A percentile compares a stretch with the other conserved stretches of the same genome.
Evolutionary conservation across 495 filamentous ascomycete genomes (phyloP).

Genomic region (Aspergillus steynii): DNA sequence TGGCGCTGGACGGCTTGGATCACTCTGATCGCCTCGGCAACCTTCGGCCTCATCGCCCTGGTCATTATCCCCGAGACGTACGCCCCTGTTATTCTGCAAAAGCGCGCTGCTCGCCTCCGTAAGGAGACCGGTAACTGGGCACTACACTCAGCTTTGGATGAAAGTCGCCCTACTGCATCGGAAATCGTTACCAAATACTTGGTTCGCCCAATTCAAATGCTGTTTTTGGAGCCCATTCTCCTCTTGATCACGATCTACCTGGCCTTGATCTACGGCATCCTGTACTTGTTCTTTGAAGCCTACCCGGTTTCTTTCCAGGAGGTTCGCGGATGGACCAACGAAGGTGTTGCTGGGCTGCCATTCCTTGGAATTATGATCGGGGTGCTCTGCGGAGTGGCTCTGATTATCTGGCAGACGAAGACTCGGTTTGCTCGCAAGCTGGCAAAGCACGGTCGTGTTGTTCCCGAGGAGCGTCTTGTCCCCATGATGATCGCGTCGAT

Average conservation of each 20-base stretch:
- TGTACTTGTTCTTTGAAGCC: constrained; percentile 64
- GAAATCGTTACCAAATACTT: constrained; percentile 54
- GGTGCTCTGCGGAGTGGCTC: constrained; percentile 46
- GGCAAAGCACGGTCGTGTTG: constrained; percentile 46
- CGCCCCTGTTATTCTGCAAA: constrained; percentile 54
- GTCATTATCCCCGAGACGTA: constrained; percentile 64
- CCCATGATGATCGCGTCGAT: constrained; percentile 58
- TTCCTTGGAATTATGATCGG: constrained; percentile 62
- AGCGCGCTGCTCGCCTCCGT: constrained; percentile 57
- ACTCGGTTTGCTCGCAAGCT: constrained; percentile 53
- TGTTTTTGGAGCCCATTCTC: constrained; percentile 61
- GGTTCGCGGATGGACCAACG: constrained; percentile 50
- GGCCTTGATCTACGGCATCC: constrained; percentile 58
- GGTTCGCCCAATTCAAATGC: constrained; percentile 60
- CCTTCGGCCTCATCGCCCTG: constrained; percentile 49
- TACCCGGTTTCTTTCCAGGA: constrained; percentile 60
- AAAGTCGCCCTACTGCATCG: constrained; percentile 46
- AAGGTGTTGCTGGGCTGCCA: constrained; percentile 53
- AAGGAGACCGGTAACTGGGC: constrained; percentile 63
- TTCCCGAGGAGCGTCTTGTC: constrained; percentile 60
- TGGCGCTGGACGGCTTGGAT: constrained; percentile 71
- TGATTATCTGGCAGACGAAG: constrained; percentile 52
- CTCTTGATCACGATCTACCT: constrained; percentile 52
- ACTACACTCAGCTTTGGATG: constrained; percentile 58
- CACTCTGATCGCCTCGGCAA: constrained; percentile 54